Conservation (phyloP, 129 eudicot genomes). For the Chrysanthemum makinoi region DNA sequence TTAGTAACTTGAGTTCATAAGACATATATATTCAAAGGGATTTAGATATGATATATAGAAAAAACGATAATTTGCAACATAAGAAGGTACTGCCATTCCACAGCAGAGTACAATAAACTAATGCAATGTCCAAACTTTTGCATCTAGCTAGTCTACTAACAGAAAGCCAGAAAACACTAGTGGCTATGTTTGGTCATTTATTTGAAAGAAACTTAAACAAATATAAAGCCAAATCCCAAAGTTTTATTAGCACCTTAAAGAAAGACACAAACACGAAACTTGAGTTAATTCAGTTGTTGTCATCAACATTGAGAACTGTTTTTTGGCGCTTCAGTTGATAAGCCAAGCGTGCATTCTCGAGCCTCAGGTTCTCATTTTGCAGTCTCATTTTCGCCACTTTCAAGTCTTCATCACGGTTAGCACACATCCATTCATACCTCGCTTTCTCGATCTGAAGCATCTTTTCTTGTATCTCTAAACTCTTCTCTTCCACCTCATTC, state of each 20-base stretch:
- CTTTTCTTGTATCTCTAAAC: conserved; percentile 23
- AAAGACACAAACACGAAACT: not conserved
- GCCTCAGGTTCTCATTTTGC: conserved; percentile 41
- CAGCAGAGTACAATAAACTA: not conserved
- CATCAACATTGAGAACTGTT: not conserved
- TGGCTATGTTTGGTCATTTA: not conserved
- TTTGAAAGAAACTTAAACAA: not conserved
- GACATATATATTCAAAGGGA: too few relatives aligned
- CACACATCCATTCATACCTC: conserved; percentile 21
- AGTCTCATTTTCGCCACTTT: conserved; percentile 36
- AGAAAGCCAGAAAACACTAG: not conserved
- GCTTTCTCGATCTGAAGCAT: conserved; percentile 30
- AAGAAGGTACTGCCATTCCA: not conserved
- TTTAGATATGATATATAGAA: not conserved
- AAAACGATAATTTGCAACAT: not conserved
- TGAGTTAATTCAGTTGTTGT: not conserved
- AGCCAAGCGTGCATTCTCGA: conserved; percentile 35
- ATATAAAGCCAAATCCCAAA: not conserved
- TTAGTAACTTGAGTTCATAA: too few relatives aligned
- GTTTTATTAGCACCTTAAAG: not conserved
- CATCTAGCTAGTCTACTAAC: too few relatives aligned
- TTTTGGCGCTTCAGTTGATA: conserved; percentile 23
- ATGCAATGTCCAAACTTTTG: too few relatives aligned
- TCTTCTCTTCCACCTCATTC: conserved; percentile 29
- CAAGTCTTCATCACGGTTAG: conserved; percentile 19